Conservation (phyloP, 352 stramenopile genomes). For the Globisporangium lucens region DNA sequence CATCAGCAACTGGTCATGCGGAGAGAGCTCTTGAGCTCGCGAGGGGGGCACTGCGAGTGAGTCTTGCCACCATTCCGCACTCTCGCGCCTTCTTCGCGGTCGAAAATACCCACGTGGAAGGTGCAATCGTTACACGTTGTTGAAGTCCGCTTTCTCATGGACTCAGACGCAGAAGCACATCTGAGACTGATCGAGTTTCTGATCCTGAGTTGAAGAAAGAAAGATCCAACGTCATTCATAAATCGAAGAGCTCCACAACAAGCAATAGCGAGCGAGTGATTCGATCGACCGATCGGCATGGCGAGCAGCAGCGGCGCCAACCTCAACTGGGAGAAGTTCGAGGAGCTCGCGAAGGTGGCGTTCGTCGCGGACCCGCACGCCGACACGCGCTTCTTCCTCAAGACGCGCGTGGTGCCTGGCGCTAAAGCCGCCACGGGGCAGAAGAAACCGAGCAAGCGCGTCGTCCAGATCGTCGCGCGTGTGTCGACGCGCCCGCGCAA, state of each 20-base stretch:
- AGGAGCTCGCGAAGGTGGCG: conserved; percentile 63
- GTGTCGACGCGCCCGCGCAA: conserved; percentile 25
- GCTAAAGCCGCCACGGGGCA: not conserved
- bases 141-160: not conserved
- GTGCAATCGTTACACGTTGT: not conserved
- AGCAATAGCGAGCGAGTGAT: not conserved
- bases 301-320: conserved; percentile 13
- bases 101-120: not conserved
- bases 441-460: conserved; percentile 23
- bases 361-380: conserved; percentile 46
- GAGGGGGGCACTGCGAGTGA: not conserved
- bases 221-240: not conserved
- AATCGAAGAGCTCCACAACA: not conserved
- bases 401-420: conserved; percentile 28
- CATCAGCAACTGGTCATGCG: not conserved
- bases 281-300: not conserved
- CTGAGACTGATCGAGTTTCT: not conserved
- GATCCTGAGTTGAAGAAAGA: not conserved
- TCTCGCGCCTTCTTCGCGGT: too few species aligned
- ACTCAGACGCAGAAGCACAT: not conserved
- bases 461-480: conserved; percentile 41
- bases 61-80: not conserved
- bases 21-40: not conserved
- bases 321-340: conserved; percentile 61
- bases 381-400: conserved; percentile 61